A percentile compares a stretch with the other conserved stretches of the same genome.
Evolutionary conservation across 805 yeast species (phyloP).

Genomic region (Schwanniomyces polymorphus): DNA sequence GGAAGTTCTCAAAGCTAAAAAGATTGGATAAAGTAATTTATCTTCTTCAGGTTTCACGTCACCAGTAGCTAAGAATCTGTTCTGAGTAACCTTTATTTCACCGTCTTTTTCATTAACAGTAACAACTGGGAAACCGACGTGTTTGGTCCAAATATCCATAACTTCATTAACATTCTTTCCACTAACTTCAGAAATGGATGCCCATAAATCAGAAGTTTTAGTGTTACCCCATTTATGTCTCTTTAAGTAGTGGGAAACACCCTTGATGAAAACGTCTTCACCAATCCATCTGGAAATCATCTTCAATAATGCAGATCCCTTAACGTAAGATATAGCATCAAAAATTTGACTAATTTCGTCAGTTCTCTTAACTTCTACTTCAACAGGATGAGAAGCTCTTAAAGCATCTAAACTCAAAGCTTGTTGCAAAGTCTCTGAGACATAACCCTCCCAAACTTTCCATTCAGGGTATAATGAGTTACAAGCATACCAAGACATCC

Average conservation of each 20-base stretch:
- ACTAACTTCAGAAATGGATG: slow-evolving; percentile 63
- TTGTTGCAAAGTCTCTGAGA: slow-evolving; percentile 70
- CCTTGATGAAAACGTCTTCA: slow-evolving; percentile 72
- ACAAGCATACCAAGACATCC: slow-evolving; percentile 88
- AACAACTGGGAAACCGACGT: slow-evolving; percentile 76
- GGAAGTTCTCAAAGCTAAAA: slow-evolving; percentile 60
- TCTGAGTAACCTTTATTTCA: slow-evolving; percentile 59
- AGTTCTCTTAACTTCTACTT: slow-evolving; percentile 76
- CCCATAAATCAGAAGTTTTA: slow-evolving; percentile 75
- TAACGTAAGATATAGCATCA: slow-evolving; percentile 80
- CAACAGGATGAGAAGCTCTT: slow-evolving; percentile 83
- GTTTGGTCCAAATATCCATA: slow-evolving; percentile 80
- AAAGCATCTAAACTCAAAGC: slow-evolving; percentile 77
- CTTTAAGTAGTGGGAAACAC: slow-evolving; percentile 75
- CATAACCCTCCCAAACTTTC: slow-evolving; percentile 86
- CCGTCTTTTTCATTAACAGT: slow-evolving; percentile 57
- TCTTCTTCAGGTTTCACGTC: slow-evolving; percentile 79
- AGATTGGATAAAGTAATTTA: slow-evolving; percentile 65
- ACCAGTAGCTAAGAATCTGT: slow-evolving; percentile 74
- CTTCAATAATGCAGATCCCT: slow-evolving; percentile 76
- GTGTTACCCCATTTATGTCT: slow-evolving; percentile 80
- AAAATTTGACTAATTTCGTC: slow-evolving; percentile 82
- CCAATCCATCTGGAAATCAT: slow-evolving; percentile 83
- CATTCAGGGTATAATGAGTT: slow-evolving; percentile 77
- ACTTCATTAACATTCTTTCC: slow-evolving; percentile 71